A percentile compares a stretch with the other conserved stretches of the same genome.
Conservation (phyloP, 2,329 filamentous ascomycete genomes). For the Sporothrix pseudoabietina region DNA sequence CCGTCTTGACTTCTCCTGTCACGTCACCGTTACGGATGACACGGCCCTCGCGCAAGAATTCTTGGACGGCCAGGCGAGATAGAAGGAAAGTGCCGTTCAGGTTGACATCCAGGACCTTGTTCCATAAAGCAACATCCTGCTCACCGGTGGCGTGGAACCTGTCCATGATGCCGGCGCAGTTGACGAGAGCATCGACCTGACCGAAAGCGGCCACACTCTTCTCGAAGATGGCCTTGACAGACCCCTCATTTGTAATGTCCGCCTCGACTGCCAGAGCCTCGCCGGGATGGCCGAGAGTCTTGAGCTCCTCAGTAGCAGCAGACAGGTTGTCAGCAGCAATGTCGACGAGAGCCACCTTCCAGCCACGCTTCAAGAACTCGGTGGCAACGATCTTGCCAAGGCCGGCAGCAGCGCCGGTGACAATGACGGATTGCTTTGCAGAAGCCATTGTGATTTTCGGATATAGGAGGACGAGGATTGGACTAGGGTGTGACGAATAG, state of each 20-base stretch:
- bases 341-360: conserved; percentile 23
- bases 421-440: not conserved
- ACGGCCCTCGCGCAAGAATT: not conserved
- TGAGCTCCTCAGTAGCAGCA: not conserved
- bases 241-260: conserved; percentile 41
- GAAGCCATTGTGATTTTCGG: not conserved
- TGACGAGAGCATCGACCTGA: conserved; percentile 58
- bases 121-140: conserved; percentile 52
- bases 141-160: conserved; percentile 56
- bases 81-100: conserved; percentile 56
- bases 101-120: conserved; percentile 58
- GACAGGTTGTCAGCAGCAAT: not conserved
- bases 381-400: conserved; percentile 11
- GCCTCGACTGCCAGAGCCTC: conserved; percentile 13
- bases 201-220: conserved; percentile 40
- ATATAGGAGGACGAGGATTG: not conserved
- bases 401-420: conserved; percentile 23
- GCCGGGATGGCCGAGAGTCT: not conserved
- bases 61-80: not conserved
- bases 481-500: not conserved
- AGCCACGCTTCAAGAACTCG: conserved; percentile 20
- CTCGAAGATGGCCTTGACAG: conserved; percentile 40
- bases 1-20: not conserved
- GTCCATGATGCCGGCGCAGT: conserved; percentile 62
- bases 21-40: not conserved